Base-by-base conservation (phyloP, 768 basidiomycete genomes). In the Coprinopsis sp. region DNA sequence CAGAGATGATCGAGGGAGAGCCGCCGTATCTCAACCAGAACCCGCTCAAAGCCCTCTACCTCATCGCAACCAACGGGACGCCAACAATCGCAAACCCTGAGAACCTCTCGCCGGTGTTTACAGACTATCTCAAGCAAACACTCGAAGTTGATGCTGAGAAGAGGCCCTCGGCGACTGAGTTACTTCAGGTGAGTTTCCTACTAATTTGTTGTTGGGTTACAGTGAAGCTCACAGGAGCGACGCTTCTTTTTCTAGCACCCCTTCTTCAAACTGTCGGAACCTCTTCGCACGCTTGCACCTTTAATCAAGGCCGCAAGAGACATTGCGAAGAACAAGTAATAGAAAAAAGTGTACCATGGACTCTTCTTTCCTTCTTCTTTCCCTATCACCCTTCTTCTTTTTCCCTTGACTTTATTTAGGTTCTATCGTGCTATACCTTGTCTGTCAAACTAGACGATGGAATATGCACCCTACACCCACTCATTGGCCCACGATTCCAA, bases 1-100 rank as follows among this genome's bases (percentile, higher is more conserved):
- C 58, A 91, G 92, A 96, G 70, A 96, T 97, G 93, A 94, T 97
- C 57, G 93, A 97, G 67, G 94, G 93, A 46, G 94, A 96, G 64
- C 93, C 93, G 0, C 93, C 93, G 19, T 96, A 96, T 58, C 77
- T 95, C 28, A 94, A 94, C 62, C 93, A 96, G 71, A 95, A 95
- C 67, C 93, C 94, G 0, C 73, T 96, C 43, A 97, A 96, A 64
- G 96, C 96, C 2, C 70, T 99, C 34, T 99, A 98, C 65, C 80
- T 99, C 38, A 99, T 99, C 57, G 95, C 95, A 2, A 99, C 95
- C 7, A 97, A 97, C 56, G 95, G 96, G 22, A 98, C 95, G 19
- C 96, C 96, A 0, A 87, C 87, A 43, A 92, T 99, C 54, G 87
- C 91, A 44, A 97, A 96, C 64, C 94, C 94, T 7, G 77, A 79